Base-by-base conservation (phyloP, 2,329 filamentous ascomycete species). In the Emergomyces orientalis region DNA sequence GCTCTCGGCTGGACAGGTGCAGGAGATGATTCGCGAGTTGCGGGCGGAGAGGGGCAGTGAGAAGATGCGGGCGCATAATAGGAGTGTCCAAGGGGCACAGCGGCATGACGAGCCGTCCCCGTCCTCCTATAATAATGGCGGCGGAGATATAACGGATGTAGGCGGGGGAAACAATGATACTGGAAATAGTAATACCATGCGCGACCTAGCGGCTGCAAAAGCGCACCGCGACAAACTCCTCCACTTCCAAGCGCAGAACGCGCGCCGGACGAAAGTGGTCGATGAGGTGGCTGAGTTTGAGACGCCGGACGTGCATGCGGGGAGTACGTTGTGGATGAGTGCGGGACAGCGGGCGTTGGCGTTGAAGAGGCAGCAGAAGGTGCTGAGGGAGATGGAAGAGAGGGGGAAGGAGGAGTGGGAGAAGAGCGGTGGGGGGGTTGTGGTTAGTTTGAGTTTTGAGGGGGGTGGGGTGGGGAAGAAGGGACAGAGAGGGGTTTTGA, bases 21-120 rank as follows among this genome's bases (percentile, higher is more conserved):
- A 95, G 70, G 85, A 84, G 41, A 96, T 99, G 85, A 88, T 97
- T 58, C 83, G 84, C 32, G 87, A 93, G 69, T 81, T 99, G 14
- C 86, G 87, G 47, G 88, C 90, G 60, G 93, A 97, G 77, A 86
- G 92, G 5, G 93, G 92, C 2, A 85, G 88, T 63, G 93, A 97
- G 77, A 89, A 87, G 70, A 91, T 91, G 88, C 86, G 87, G 0
- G 86, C 84, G 1, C 91, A 97, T 74, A 89, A 92, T 62, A 85
- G 77, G 47, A 68, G 74, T 49, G 64, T 74, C 3, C 75, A 76
- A 9, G 11, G 37, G 11, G 2, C 37, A 13, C 37, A 39, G 9
- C n/a, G 14, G 22, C n/a, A 49, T 14, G n/a, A n/a, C n/a, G n/a
- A n/a, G n/a, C n/a, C n/a, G n/a, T n/a, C n/a, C n/a, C n/a, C n/a